Conservation (phyloP, 805 yeast genomes). For the Myxozyma nipponensis region DNA sequence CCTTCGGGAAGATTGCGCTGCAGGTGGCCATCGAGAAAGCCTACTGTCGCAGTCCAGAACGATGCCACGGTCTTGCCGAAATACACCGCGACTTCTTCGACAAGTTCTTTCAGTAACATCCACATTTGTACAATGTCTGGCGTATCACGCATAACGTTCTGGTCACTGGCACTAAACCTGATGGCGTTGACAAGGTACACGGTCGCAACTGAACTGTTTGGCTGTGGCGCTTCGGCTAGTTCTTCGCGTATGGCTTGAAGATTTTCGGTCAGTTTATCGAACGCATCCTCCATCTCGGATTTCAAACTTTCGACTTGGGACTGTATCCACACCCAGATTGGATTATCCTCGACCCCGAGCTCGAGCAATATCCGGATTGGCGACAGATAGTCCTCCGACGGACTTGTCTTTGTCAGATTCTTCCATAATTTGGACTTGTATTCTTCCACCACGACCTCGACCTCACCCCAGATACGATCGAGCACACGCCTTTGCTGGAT, state of each 20-base stretch:
- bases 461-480: slow-evolving; percentile 53
- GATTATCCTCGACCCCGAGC: slow-evolving; percentile 60
- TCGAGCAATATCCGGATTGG: slow-evolving; percentile 49
- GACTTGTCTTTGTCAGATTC: slow-evolving; percentile 38
- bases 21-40: slow-evolving; percentile 49
- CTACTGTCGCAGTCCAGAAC: slow-evolving; percentile 55
- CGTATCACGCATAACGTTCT: slow-evolving; percentile 43
- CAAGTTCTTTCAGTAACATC: slow-evolving; percentile 46
- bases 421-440: slow-evolving; percentile 57
- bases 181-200: slow-evolving; percentile 17
- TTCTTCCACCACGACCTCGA: slow-evolving; percentile 49
- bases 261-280: slow-evolving; percentile 36
- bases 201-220: not conserved
- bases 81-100: slow-evolving; percentile 42
- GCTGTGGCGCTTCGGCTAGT: slow-evolving; percentile 7
- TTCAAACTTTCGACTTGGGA: slow-evolving; percentile 46
- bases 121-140: slow-evolving; percentile 57
- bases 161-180: slow-evolving; percentile 1
- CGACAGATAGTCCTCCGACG: slow-evolving; percentile 31
- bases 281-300: slow-evolving; percentile 41
- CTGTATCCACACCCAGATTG: slow-evolving; percentile 59
- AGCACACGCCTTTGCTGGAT: slow-evolving; percentile 41
- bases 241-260: slow-evolving; percentile 15
- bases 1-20: slow-evolving; percentile 44
- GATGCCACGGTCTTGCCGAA: slow-evolving; percentile 43